Base-by-base conservation (phyloP, 2,329 filamentous ascomycete species). In the Monascus ruber region DNA sequence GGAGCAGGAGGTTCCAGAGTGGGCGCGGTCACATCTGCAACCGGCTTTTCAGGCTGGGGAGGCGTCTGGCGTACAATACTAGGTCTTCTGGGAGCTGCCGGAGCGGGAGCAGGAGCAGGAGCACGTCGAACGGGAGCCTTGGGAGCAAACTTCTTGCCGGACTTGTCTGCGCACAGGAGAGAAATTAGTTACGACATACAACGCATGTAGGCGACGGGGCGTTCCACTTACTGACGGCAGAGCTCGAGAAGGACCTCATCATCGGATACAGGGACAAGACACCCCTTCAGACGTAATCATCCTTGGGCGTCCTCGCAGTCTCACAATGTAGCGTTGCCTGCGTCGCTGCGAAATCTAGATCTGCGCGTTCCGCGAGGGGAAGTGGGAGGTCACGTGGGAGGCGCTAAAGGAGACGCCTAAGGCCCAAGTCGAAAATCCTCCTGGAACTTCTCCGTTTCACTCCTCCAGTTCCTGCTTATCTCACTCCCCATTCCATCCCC, bases 91-190 rank as follows among this genome's bases (percentile, higher is more conserved):
- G 66, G 58, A 33, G 66, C 51, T 35, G 58, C 55, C 41, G 53
- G 54, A 40, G 53, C 29, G 41, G 56, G 52, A 42, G 65, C 58
- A 40, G 66, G 63, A 46, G 68, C 66, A 6, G 28, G 6, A 44
- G 70, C 65, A 42, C 72, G 69, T 53, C 79, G 74, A 47, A 70
- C 68, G 28, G 74, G 76, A 47, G 75, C 74, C 65, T 83, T 85
- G 34, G 81, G 81, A 58, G 83, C 83, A 65, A 86, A 85, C 63
- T 84, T 83, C 65, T 83, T 83, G 60, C 81, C 72, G 65, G 81
- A 81, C 69, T 83, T 81, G 50, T 64, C 70, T 64, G 42, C 6
- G 44, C 17, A 17, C 17, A 3, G 17, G 31, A 37, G 38, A 26
- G 40, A 35, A 27, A 11, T 34, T 34, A 29, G 34, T 6, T 35